phyloP scores from a whole-genome alignment of 495 filamentous ascomycete species.

The Alectoria sarmentosa region DNA sequence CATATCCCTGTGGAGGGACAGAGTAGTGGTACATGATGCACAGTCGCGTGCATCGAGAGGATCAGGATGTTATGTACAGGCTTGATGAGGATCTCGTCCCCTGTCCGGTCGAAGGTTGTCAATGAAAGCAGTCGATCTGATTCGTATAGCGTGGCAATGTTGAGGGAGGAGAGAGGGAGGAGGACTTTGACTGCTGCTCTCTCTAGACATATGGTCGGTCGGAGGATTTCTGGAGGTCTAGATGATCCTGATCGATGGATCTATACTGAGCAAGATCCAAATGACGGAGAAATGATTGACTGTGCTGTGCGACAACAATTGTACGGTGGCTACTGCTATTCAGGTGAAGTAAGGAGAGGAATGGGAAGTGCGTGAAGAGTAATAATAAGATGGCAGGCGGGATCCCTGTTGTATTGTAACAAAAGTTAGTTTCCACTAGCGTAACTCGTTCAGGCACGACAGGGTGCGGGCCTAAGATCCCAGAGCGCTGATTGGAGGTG shows the following conservation, averaged over 20 bases:
- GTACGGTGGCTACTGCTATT: background rate
- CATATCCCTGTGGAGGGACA: conserved; percentile 43
- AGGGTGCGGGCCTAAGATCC: conserved; percentile 5
- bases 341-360: background rate
- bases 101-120: conserved; percentile 19
- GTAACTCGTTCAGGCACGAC: conserved; percentile 6
- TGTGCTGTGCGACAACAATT: conserved; percentile 6
- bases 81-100: conserved; percentile 20
- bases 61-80: conserved; percentile 15
- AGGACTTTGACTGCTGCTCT: conserved; percentile 22
- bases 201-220: conserved; percentile 29
- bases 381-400: conserved; percentile 1
- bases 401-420: conserved; percentile 3
- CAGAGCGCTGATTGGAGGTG: background rate
- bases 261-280: conserved; percentile 15
- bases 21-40: conserved; percentile 46
- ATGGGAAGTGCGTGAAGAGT: background rate
- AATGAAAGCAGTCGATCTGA: conserved; percentile 14
- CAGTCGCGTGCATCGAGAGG: conserved; percentile 23
- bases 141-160: conserved; percentile 16
- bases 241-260: background rate
- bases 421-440: conserved; percentile 2
- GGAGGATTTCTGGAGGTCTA: conserved; percentile 9
- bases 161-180: conserved; percentile 22
- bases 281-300: conserved; percentile 3